Evolutionary conservation across 2,329 filamentous ascomycete genomes (phyloP).

Genomic region (Leptodontidium sp.): DNA sequence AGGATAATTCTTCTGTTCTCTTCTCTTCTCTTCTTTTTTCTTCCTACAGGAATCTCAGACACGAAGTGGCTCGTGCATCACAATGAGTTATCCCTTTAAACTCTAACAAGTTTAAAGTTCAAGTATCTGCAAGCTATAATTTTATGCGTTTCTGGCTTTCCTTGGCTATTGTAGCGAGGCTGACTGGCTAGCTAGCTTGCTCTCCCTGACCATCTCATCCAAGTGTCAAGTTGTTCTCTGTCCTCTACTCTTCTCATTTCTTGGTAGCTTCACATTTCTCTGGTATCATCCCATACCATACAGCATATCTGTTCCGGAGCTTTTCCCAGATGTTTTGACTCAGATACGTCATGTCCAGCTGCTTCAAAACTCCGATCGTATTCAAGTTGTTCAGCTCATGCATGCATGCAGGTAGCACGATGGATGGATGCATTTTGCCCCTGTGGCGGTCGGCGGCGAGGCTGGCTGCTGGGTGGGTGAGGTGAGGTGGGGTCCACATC

Average conservation of each 20-base stretch:
- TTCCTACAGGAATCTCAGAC: too few relatives aligned
- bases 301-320: not conserved
- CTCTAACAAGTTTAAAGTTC: not conserved
- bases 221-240: not conserved
- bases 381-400: conserved; percentile 14
- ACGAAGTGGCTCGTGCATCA: not conserved
- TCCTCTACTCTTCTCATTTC: not conserved
- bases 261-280: not conserved
- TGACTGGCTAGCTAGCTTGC: too few relatives aligned
- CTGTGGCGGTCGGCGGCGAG: conserved; percentile 8
- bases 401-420: not conserved
- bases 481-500: too few relatives aligned
- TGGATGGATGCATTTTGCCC: not conserved
- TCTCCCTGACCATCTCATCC: not conserved
- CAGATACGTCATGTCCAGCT: conserved; percentile 11
- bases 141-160: not conserved
- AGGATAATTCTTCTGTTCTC: too few relatives aligned
- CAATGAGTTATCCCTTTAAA: not conserved
- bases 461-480: not conserved
- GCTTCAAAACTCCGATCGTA: conserved; percentile 5
- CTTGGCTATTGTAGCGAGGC: too few relatives aligned
- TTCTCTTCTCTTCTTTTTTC: too few relatives aligned
- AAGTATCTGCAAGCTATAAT: conserved; percentile 1
- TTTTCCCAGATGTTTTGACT: conserved; percentile 7
- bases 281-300: not conserved